Conservation (phyloP, 192 early-diverging fungal species). For the Phlyctochytrium arcticum region DNA sequence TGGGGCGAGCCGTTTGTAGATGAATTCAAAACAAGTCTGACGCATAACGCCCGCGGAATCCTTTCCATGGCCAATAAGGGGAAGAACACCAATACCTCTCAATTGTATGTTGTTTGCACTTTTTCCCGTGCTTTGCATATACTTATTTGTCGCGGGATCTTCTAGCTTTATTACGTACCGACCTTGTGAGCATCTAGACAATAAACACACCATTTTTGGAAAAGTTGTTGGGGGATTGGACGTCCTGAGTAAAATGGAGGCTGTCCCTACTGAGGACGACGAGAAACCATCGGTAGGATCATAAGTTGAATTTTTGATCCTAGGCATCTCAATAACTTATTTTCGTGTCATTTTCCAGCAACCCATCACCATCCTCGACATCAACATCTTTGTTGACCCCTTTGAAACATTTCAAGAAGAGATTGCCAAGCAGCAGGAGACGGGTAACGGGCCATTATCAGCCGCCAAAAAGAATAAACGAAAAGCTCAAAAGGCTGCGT, state of each 20-base stretch:
- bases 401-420: conserved; percentile 72
- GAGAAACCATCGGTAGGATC: conserved; percentile 64
- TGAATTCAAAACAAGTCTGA: conserved; percentile 52
- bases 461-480: background rate
- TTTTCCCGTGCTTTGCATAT: background rate
- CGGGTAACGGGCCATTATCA: conserved; percentile 46
- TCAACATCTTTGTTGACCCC: conserved; percentile 79
- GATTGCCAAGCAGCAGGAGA: conserved; percentile 46
- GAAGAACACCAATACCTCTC: conserved; percentile 83
- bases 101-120: conserved; percentile 39
- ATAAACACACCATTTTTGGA: conserved; percentile 94
- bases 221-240: conserved; percentile 85
- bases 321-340: background rate
- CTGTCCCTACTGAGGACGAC: conserved; percentile 61
- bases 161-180: conserved; percentile 50
- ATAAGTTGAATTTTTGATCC: background rate
- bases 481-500: conserved; percentile 2
- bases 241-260: conserved; percentile 76
- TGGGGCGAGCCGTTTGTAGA: conserved; percentile 58
- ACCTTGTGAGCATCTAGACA: conserved; percentile 45
- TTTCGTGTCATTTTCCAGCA: conserved; percentile 13
- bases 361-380: conserved; percentile 71
- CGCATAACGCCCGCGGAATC: conserved; percentile 77
- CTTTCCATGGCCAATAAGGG: conserved; percentile 96
- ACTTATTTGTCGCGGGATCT: background rate